Base-by-base conservation (phyloP, 257 asterid genomes). In the Anisodus acutangulus region DNA sequence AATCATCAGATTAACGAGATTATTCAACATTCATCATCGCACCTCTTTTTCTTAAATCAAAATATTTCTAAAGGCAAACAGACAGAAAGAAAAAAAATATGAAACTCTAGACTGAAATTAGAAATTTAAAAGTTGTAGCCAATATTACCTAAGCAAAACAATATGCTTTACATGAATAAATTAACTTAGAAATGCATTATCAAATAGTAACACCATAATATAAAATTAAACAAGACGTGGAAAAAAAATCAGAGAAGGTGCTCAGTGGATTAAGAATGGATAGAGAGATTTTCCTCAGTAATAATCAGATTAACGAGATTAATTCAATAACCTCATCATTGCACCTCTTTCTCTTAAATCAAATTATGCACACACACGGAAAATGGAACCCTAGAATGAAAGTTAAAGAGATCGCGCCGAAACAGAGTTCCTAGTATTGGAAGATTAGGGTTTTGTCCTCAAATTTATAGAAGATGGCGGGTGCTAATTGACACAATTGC, bases 261-360 rank as follows among this genome's bases (percentile, higher is more conserved):
- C 91, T 86, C 91, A 86, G 88, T 72, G 26, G 37, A 67, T 1
- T 55, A 9, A 62, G 86, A 88, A 88, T 88, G 89, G 89, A 64
- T 64, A 26, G 17, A 10, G 1, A 64, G 6, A 26, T 26, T 26
- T 6, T 64, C 70, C 4, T 64, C 70, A 64, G 2, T 6, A 26
- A 64, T 64, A 4, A 64, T 64, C 70, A 64, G 70, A 64, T 64
- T 26, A 64, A 64, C 70, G 70, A 64, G 70, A 64, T 64, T 64
- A 41, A 64, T 26, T 26, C 70, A 64, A 64, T 7, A 26, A 26
- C 17, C 43, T 64, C 70, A 64, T 64, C 70, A 64, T 64, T 16
- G 7, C 70, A 64, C 43, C 70, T 1, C 54, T 2, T 64, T 3
- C 4, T n/a, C 3, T 57, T 57, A 15, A 7, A 59, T 59, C 64